Base-by-base conservation (phyloP, 1,139 yeast genomes). In the Protomyces pachydermus region DNA sequence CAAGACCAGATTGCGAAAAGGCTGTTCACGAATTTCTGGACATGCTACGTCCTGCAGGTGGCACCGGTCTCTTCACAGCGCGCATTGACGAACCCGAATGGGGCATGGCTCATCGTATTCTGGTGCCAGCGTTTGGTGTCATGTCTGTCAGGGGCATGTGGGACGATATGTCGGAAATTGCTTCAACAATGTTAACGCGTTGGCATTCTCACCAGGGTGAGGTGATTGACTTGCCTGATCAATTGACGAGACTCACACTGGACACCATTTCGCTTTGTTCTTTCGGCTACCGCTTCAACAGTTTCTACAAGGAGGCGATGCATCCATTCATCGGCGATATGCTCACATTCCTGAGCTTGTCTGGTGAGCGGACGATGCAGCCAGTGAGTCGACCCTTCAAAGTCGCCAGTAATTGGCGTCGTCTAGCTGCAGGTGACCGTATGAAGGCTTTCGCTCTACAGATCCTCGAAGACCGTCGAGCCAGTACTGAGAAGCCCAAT, bases 291-390 rank as follows among this genome's bases (percentile, higher is more conserved):
- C 60, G 65, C 42, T 61, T 61, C 65, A 61, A 61, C 53, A 55
- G 61, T n/a, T 61, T 61, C 56, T 55, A 55, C 65, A 56, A 61
- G 45, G 65, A 61, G 51, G 65, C 56, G 23, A 55, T 56, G 61
- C 65, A 61, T 39, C 65, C 65, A 14, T 61, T 61, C 61, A 52
- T 61, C 34, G 56, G 48, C 35, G 61, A 56, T 54, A 61, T 61
- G 65, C 37, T 50, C 23, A 57, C 53, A 20, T 55, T 61, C 20
- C 65, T 61, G 46, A 35, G 56, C 25, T 34, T 37, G 55, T 61
- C 65, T n/a, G 65, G 56, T 4, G 54, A 23, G 28, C 51, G 65
- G 14, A 45, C 42, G 25, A 38, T 56, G 51, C 50, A 39, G 28
- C 65, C 65, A 14, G 12, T 61, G 34, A 56, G 42, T 5, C 32